Conservation (phyloP, 1,284 basidiomycete species). For the Ceraceosorus guamensis region DNA sequence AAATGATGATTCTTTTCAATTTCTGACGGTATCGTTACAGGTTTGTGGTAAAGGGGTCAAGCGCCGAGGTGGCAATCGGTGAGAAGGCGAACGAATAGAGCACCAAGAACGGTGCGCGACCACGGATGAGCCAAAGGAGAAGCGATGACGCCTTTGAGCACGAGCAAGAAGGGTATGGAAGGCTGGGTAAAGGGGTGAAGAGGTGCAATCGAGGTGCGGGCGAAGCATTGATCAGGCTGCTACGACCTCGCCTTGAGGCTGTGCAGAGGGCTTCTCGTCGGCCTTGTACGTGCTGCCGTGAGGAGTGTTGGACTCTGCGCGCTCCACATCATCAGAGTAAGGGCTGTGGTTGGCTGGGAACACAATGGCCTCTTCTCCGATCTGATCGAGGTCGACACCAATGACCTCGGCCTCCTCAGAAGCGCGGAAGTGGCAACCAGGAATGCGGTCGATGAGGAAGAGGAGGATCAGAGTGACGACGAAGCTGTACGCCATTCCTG, state of each 20-base stretch:
- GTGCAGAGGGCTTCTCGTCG: slow-evolving; percentile 1
- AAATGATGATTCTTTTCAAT: too few species aligned
- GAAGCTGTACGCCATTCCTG: slow-evolving; percentile 41
- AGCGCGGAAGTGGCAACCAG: slow-evolving; percentile 69
- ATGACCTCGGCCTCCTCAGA: slow-evolving; percentile 79
- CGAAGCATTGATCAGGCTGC: too few species aligned
- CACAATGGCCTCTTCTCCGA: slow-evolving; percentile 61
- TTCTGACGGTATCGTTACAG: too few species aligned
- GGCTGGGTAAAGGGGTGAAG: too few species aligned
- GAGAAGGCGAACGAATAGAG: too few species aligned
- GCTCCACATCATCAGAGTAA: slow-evolving; percentile 1
- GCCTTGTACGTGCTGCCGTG: not conserved
- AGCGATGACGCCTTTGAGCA: too few species aligned
- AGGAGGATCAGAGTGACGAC: slow-evolving; percentile 61
- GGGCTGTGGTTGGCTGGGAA: slow-evolving; percentile 9
- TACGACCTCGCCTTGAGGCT: not conserved
- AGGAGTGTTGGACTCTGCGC: slow-evolving; percentile 1
- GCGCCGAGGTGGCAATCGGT: too few species aligned
- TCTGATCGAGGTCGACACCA: slow-evolving; percentile 85
- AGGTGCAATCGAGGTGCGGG: too few species aligned
- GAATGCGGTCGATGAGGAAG: slow-evolving; percentile 88
- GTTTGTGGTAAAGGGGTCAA: too few species aligned
- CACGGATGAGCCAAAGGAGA: too few species aligned
- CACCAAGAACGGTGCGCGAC: too few species aligned
- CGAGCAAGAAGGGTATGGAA: too few species aligned